Evolutionary conservation across 2,329 filamentous ascomycete genomes (phyloP).

Genomic region (Cladophialophora exuberans): DNA sequence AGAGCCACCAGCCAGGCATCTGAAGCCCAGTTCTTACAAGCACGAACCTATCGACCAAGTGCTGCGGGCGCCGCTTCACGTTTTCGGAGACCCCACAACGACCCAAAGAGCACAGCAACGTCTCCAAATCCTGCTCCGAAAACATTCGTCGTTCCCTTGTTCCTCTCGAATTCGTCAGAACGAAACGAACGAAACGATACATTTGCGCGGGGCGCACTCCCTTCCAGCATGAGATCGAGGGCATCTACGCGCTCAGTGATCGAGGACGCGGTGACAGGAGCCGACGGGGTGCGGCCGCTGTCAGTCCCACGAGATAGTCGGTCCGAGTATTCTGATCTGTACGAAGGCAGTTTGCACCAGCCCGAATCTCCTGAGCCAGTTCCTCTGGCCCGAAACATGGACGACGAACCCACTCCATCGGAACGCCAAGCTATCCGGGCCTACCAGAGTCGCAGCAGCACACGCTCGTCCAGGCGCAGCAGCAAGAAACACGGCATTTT

Average conservation of each 20-base stretch:
- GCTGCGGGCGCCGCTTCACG: constrained; percentile 17
- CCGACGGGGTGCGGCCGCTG: constrained; percentile 18
- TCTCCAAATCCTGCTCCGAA: constrained; percentile 15
- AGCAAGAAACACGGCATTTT: constrained; percentile 36
- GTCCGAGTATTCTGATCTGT: constrained; percentile 25
- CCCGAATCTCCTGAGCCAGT: background rate
- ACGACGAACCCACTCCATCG: constrained; percentile 7
- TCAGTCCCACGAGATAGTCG: constrained; percentile 5
- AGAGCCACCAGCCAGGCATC: background rate
- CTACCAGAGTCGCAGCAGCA: constrained; percentile 14
- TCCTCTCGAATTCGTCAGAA: constrained; percentile 17
- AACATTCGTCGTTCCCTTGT: constrained; percentile 25
- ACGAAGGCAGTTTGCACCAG: constrained; percentile 4
- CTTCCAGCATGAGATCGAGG: constrained; percentile 29
- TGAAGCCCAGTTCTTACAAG: background rate
- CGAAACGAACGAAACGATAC: constrained; percentile 21
- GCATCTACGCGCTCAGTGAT: constrained; percentile 35
- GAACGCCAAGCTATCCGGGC: constrained; percentile 6
- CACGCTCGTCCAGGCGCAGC: constrained; percentile 8
- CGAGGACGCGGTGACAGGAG: constrained; percentile 26
- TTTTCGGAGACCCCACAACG: constrained; percentile 11
- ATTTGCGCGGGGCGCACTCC: constrained; percentile 16
- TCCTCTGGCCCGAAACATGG: constrained; percentile 10
- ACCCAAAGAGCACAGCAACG: constrained; percentile 1
- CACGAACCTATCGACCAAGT: constrained; percentile 3